These are phyloP conservation scores for Colletotrichum theobromicola DNA, from an alignment of 2,329 filamentous ascomycete species.

Conservation along the genomic window DNA sequence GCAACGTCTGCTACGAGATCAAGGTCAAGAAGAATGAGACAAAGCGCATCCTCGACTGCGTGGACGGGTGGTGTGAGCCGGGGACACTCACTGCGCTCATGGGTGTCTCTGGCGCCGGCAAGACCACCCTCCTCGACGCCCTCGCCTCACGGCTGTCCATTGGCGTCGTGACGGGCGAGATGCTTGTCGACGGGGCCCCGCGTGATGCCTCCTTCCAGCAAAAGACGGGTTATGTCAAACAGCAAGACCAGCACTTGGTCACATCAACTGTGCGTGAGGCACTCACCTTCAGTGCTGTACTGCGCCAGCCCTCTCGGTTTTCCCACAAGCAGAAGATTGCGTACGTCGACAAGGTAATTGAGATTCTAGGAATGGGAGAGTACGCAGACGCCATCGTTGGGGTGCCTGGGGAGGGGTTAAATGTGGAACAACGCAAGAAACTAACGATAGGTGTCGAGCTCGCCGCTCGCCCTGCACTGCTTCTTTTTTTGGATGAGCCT, in stretches of 20 bases:
- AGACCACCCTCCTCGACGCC: slow-evolving; percentile 77
- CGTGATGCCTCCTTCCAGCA: slow-evolving; percentile 72
- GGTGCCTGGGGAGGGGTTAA: slow-evolving; percentile 62
- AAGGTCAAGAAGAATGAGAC: slow-evolving; percentile 66
- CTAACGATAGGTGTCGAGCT: slow-evolving; percentile 80
- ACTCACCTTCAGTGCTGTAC: slow-evolving; percentile 68
- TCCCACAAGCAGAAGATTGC: slow-evolving; percentile 34
- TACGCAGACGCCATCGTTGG: slow-evolving; percentile 75
- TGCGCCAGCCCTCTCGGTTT: slow-evolving; percentile 67
- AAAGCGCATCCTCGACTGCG: slow-evolving; percentile 70
- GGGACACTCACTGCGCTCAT: slow-evolving; percentile 76
- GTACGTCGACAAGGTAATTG: slow-evolving; percentile 34
- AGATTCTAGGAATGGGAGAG: slow-evolving; percentile 52
- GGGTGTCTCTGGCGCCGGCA: slow-evolving; percentile 77
- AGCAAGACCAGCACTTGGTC: slow-evolving; percentile 72
- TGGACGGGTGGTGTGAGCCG: slow-evolving; percentile 78
- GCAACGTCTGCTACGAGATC: slow-evolving; percentile 76
- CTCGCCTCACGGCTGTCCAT: slow-evolving; percentile 76
- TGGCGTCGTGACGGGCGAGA: slow-evolving; percentile 74
- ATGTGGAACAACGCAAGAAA: slow-evolving; percentile 55
- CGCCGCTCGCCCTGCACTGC: slow-evolving; percentile 74
- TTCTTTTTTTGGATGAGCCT: slow-evolving; percentile 79
- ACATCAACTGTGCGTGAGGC: slow-evolving; percentile 74
- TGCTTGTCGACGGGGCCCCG: slow-evolving; percentile 70
- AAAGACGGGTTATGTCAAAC: slow-evolving; percentile 74